Evolutionary conservation across 257 asterid species (phyloP).

Genomic region (Avicennia marina): DNA sequence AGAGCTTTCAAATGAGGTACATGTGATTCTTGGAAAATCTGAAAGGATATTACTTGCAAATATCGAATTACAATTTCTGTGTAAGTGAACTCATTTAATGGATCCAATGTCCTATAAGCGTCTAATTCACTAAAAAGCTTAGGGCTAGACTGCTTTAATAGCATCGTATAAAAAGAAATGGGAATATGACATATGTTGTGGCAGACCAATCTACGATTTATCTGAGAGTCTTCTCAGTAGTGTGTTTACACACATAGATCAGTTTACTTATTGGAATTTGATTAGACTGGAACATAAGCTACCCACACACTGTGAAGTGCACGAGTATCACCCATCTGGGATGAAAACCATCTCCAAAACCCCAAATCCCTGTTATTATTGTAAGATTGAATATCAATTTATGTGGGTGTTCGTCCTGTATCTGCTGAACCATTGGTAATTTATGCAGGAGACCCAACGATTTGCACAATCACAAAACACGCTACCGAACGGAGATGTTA

Average conservation of each 20-base stretch:
- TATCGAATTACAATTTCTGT: background rate
- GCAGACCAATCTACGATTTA: too few relatives aligned
- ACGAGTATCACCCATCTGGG: too few relatives aligned
- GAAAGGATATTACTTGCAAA: background rate
- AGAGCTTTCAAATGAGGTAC: background rate
- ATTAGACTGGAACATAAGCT: background rate
- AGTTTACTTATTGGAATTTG: too few relatives aligned
- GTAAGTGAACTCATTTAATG: too few relatives aligned
- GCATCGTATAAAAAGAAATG: background rate
- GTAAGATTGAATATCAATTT: background rate
- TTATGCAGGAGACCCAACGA: conserved; percentile 50
- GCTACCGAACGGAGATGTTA: conserved; percentile 61
- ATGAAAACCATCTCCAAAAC: too few relatives aligned
- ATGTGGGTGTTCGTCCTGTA: background rate
- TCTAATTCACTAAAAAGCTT: too few relatives aligned
- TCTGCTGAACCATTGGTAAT: background rate
- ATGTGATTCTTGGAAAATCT: background rate
- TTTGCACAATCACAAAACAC: conserved; percentile 46
- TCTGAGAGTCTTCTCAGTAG: too few relatives aligned
- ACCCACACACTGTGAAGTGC: too few relatives aligned
- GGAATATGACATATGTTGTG: background rate
- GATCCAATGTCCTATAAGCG: too few relatives aligned
- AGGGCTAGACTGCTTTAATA: background rate
- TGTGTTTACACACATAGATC: too few relatives aligned
- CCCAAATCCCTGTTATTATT: background rate